Evolutionary conservation across 2,329 filamentous ascomycete species (phyloP), one percentile per base, ranked within the genome.

Genomic region (Aureobasidium sp.): DNA sequence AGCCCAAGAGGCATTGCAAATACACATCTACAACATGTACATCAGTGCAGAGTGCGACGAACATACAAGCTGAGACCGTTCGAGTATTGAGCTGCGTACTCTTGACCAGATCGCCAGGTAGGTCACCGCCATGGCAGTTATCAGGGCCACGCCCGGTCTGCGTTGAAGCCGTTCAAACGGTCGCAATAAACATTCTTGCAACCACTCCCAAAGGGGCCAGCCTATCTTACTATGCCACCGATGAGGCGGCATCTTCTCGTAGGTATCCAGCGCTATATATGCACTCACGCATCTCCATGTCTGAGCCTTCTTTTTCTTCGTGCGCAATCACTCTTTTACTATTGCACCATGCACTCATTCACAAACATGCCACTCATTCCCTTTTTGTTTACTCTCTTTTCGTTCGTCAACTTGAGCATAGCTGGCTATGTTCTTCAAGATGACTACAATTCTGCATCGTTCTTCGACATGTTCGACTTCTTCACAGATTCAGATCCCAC

Each of bases 311-410:
- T 55, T 62, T 62, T 52, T 51, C 29, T 62, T 61, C 59, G 37
- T 62, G 62, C 64, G 57, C 51, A 44, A 55, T 56, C 61, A 62
- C 56, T 61, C 59, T 41, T 60, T 65, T 55, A 56, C 64, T 47
- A 51, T 62, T 62, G 48, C 62, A 63, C 62, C 39, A 52, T 59
- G 39, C 27, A 50, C 56, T 48, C 61, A 50, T 43, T 62, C 56
- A 47, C 63, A 34, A 62, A 41, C 37, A 63, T 63, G 64, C 61
- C 60, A 51, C 55, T 64, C 56, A 52, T 62, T 64, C 46, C 36
- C 15, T 60, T 50, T 59, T 63, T 46, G 48, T 62, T 48, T 63
- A 46, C 39, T 52, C 52, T 50, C 87, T 65, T 82, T 81, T 65
- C 34, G 83, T 79, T 67, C 36, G 46, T 61, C 61, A 63, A 64